Conservation (phyloP, 2,329 filamentous ascomycete genomes). For the Calycina marina region DNA sequence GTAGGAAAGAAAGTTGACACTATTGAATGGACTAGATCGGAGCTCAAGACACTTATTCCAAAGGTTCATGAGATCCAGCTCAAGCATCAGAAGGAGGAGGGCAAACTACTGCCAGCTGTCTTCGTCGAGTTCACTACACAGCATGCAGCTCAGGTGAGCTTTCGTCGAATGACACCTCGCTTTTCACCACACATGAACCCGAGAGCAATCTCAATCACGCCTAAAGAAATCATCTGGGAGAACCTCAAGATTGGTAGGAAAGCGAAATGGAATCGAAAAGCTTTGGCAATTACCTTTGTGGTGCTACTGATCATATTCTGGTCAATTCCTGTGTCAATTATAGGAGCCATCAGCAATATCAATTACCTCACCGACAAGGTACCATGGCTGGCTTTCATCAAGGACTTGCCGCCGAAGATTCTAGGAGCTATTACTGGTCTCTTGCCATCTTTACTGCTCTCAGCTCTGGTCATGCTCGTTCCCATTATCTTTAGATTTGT, state of each 20-base stretch:
- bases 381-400: slow-evolving; percentile 59
- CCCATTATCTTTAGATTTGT: slow-evolving; percentile 71
- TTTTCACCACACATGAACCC: slow-evolving; percentile 68
- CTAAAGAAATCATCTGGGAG: slow-evolving; percentile 74
- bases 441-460: slow-evolving; percentile 62
- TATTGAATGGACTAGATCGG: slow-evolving; percentile 72
- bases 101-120: slow-evolving; percentile 45
- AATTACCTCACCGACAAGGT: slow-evolving; percentile 45
- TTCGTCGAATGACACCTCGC: slow-evolving; percentile 72
- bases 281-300: slow-evolving; percentile 54
- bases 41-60: slow-evolving; percentile 61
- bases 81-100: slow-evolving; percentile 47
- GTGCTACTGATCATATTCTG: slow-evolving; percentile 75
- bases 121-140: slow-evolving; percentile 84
- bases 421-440: slow-evolving; percentile 74
- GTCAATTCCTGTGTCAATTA: slow-evolving; percentile 57
- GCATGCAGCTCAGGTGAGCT: slow-evolving; percentile 69
- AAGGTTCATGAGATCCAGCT: slow-evolving; percentile 54
- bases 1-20: slow-evolving; percentile 86
- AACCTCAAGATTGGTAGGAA: slow-evolving; percentile 74
- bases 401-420: slow-evolving; percentile 50
- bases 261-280: slow-evolving; percentile 59
- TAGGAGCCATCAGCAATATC: slow-evolving; percentile 79
- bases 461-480: slow-evolving; percentile 73
- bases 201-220: slow-evolving; percentile 66